Base-by-base conservation (phyloP, 2,329 filamentous ascomycete species). In the Colletotrichum plurivorum region DNA sequence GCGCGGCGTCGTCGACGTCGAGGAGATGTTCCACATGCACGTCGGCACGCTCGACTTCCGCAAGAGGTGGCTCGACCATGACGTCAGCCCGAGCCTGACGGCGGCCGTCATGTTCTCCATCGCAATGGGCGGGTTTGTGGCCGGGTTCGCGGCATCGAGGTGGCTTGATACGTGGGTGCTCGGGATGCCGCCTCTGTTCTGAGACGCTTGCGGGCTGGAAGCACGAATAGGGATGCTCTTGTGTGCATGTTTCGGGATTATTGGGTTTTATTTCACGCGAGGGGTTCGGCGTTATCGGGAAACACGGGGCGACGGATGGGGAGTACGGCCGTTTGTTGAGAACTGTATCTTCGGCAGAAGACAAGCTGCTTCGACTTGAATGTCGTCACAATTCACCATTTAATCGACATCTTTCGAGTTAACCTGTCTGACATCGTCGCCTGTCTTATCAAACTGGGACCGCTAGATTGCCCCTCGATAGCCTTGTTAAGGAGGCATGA, bases 11-110 rank as follows among this genome's bases (percentile, higher is more conserved):
- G 63, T 71, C 39, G 68, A 71, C 41, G 67, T 71, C 20, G 25
- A 71, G 7, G 78, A 80, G 71, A 63, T 80, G 27, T 79, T 78
- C 62, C 75, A 76, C 72, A 76, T 80, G 75, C 75, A 77, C n/a
- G 67, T 80, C 41, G 76, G 78, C 36, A 72, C 64, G 31, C 67
- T 80, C 60, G 68, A 73, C 9, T 72, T 80, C 12, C 71, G 75
- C 2, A 75, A 77, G 70, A 65, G 72, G 16, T 80, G 79, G 79
- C 65, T 78, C 31, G 77, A 78, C 39, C 71, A 74, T 45, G 72
- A 73, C 39, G 70, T 78, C 46, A 76, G 75, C 31, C 62, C 71
- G 13, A 71, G 71, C 12, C 61, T 77, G 20, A 77, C 77, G 49
- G 67, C 56, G 1, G 67, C 67, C 8, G 74, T 73, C 8, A 71